Evolutionary conservation across 2,329 filamentous ascomycete genomes (phyloP), one percentile per base, ranked within the genome.

Genomic region (Botrytis squamosa): DNA sequence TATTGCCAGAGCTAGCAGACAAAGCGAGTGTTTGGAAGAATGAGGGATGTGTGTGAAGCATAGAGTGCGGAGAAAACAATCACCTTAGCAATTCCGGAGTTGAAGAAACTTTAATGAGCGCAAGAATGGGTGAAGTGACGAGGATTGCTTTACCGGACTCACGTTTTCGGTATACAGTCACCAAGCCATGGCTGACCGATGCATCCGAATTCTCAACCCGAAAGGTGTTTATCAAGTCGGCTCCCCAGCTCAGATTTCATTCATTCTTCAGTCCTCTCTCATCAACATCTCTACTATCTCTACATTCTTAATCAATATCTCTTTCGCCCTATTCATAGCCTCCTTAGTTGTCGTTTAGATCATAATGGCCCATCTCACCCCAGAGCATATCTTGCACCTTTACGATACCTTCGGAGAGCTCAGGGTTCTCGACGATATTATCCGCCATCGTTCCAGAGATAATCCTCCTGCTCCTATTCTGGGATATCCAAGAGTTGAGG

Each of bases 351-450:
- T 44, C 40, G 57, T 71, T 71, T 59, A 57, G 46, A 70, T 67
- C 55, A 70, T 52, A 40, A 74, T 74, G 73, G 62, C 73, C 62
- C 73, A 74, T 64, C 70, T 74, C 55, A 73, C 73, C 42, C 70
- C 70, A 70, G 64, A 72, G 44, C 49, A 74, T 64, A 62, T 74
- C 63, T 52, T 63, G 49, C 57, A 74, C 36, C 70, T 74, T 49
- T 74, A 74, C 67, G 70, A 74, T 29, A 74, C 70, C 42, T 74
- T 73, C 20, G 73, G 73, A 55, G 73, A 74, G 38, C 64, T 74
- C 44, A 74, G 60, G 64, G 73, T 74, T 29, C 70, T 77, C 68
- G 77, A 78, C 59, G 71, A 77, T 55, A 70, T 78, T 14, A 75
- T 78, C 36, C 70, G 75, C 9, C 67, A 74, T 18, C 73, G 77